Percentiles rank a stretch among this genome's conserved stretches.
Conservation (phyloP, 1,284 basidiomycete species). For the Microbotryum saponariae region DNA sequence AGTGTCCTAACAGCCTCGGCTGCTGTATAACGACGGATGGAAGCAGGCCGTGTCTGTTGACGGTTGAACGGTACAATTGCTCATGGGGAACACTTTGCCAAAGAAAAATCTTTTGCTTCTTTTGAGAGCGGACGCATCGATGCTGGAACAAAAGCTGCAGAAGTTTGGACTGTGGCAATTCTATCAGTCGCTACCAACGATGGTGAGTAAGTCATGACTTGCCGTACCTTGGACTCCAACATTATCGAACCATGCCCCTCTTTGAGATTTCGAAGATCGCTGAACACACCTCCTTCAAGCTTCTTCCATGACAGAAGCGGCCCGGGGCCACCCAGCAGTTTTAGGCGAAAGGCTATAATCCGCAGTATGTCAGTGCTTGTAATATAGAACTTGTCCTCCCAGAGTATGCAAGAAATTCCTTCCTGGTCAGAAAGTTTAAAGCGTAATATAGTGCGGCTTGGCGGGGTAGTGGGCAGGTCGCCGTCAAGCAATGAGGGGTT, state of each 20-base stretch:
- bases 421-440: too few species aligned
- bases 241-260: slow-evolving; percentile 80
- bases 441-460: too few species aligned
- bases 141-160: slow-evolving; percentile 87
- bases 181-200: background rate
- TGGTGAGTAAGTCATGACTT: background rate
- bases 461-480: too few species aligned
- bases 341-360: slow-evolving; percentile 78
- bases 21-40: too few species aligned
- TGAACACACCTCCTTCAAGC: slow-evolving; percentile 88
- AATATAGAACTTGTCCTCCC: slow-evolving; percentile 82
- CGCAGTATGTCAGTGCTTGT: slow-evolving; percentile 74
- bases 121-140: slow-evolving; percentile 88
- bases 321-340: slow-evolving; percentile 63
- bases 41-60: too few species aligned
- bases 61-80: too few species aligned
- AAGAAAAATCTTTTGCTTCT: slow-evolving; percentile 91
- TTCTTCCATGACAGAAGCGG: slow-evolving; percentile 71
- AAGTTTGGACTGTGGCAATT: slow-evolving; percentile 61
- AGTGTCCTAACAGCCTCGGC: too few species aligned
- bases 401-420: slow-evolving; percentile 67
- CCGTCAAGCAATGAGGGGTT: too few species aligned
- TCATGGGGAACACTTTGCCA: slow-evolving; percentile 90
- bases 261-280: slow-evolving; percentile 80
- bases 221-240: slow-evolving; percentile 80